Conservation (phyloP, 192 early-diverging fungal species). For the Lunasporangiospora selenospora region DNA sequence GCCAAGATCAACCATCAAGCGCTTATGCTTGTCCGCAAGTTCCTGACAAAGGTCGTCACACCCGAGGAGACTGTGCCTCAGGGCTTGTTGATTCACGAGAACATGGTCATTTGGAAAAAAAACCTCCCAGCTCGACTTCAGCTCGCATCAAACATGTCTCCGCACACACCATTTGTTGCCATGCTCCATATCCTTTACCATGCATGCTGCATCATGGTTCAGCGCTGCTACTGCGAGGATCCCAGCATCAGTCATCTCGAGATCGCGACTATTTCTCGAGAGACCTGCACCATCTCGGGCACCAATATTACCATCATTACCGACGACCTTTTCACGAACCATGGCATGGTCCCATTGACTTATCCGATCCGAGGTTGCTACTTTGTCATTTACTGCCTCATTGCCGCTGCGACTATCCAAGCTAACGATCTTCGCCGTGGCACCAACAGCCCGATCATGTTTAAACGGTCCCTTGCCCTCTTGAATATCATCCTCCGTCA, state of each 20-base stretch:
- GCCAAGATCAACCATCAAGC: slow-evolving; percentile 37
- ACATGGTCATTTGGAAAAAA: slow-evolving; percentile 29
- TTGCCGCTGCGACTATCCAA: slow-evolving; percentile 55
- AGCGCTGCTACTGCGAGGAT: slow-evolving; percentile 53
- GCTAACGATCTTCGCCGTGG: slow-evolving; percentile 30
- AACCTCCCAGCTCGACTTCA: slow-evolving; percentile 40
- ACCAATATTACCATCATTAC: slow-evolving; percentile 55
- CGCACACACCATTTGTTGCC: slow-evolving; percentile 50
- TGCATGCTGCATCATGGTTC: slow-evolving; percentile 50
- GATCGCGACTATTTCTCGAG: slow-evolving; percentile 18
- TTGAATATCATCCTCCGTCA: slow-evolving; percentile 24
- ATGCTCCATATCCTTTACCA: slow-evolving; percentile 61
- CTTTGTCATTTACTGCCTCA: slow-evolving; percentile 54
- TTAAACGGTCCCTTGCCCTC: slow-evolving; percentile 20
- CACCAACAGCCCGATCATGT: slow-evolving; percentile 27
- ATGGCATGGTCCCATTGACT: slow-evolving; percentile 42
- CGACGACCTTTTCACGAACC: slow-evolving; percentile 47
- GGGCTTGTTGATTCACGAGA: slow-evolving; percentile 13
- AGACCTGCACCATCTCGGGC: slow-evolving; percentile 52
- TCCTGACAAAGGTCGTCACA: slow-evolving; percentile 23
- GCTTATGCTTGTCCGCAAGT: slow-evolving; percentile 27
- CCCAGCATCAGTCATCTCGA: slow-evolving; percentile 51
- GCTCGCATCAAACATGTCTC: slow-evolving; percentile 34
- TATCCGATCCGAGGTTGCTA: slow-evolving; percentile 58
- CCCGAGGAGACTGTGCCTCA: slow-evolving; percentile 37